Conservation (phyloP, 2,329 filamentous ascomycete genomes). For the Xylariaceae sp. region DNA sequence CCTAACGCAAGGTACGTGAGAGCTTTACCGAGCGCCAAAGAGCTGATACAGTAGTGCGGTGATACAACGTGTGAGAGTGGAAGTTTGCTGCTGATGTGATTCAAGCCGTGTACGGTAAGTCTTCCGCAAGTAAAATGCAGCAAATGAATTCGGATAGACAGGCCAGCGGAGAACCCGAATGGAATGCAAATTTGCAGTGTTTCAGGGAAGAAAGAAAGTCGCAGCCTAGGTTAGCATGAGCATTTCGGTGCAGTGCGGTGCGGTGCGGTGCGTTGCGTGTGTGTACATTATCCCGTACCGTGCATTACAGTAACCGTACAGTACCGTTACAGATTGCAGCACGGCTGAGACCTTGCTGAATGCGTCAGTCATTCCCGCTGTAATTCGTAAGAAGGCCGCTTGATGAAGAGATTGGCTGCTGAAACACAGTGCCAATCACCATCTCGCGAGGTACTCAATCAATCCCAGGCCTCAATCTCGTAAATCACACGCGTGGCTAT, state of each 20-base stretch:
- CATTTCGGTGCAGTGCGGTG: too few relatives aligned
- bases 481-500: background rate
- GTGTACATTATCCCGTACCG: too few relatives aligned
- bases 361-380: background rate
- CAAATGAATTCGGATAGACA: background rate
- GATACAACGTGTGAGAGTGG: background rate
- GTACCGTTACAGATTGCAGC: background rate
- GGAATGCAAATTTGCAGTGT: background rate
- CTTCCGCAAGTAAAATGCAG: background rate
- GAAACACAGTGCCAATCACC: background rate
- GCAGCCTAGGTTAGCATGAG: too few relatives aligned
- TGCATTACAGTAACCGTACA: background rate
- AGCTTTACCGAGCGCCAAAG: background rate
- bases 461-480: background rate
- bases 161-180: background rate
- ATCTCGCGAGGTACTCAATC: background rate
- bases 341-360: background rate
- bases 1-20: background rate
- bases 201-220: background rate
- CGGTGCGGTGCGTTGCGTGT: too few relatives aligned
- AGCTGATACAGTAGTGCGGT: background rate
- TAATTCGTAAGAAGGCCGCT: background rate
- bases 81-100: background rate
- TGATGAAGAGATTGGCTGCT: background rate
- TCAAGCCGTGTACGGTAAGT: background rate